Conservation (phyloP, 176 grass and related monocot species). For the Phyllostachys edulis region DNA sequence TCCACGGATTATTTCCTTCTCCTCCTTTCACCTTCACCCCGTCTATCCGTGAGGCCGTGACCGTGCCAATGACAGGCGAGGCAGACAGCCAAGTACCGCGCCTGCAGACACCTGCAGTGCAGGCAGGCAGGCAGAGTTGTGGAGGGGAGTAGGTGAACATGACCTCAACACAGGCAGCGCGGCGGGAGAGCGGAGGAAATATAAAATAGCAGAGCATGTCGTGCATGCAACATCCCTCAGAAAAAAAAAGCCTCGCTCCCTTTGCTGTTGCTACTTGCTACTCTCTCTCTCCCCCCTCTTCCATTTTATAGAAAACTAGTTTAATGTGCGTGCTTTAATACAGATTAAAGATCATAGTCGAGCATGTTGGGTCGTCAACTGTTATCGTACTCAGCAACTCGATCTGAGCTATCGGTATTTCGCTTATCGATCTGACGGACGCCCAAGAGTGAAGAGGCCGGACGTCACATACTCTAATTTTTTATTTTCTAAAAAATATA, state of each 20-base stretch:
- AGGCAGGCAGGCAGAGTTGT: background rate
- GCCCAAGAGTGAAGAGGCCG: no score
- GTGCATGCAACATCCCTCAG: slow-evolving; percentile 17
- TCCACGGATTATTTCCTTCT: background rate
- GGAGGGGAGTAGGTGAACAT: background rate
- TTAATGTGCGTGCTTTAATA: no score
- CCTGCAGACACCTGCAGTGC: background rate
- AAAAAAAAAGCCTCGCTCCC: background rate
- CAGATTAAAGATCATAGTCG: no score
- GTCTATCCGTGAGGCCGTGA: background rate
- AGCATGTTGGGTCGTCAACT: no score
- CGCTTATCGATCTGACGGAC: no score
- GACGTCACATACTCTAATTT: no score
- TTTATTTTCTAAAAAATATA: background rate
- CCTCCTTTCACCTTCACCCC: background rate
- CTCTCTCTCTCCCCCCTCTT: background rate
- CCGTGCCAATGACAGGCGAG: no score
- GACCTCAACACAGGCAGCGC: background rate
- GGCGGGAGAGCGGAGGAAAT: background rate
- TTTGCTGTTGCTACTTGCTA: background rate
- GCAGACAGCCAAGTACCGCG: slow-evolving; percentile 6
- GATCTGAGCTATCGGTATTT: no score
- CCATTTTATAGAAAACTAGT: no score
- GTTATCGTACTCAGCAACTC: no score
- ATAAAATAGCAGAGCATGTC: slow-evolving; percentile 39